Base-by-base conservation (phyloP, 164 flowering plant genomes). In the Protea cynaroides region DNA sequence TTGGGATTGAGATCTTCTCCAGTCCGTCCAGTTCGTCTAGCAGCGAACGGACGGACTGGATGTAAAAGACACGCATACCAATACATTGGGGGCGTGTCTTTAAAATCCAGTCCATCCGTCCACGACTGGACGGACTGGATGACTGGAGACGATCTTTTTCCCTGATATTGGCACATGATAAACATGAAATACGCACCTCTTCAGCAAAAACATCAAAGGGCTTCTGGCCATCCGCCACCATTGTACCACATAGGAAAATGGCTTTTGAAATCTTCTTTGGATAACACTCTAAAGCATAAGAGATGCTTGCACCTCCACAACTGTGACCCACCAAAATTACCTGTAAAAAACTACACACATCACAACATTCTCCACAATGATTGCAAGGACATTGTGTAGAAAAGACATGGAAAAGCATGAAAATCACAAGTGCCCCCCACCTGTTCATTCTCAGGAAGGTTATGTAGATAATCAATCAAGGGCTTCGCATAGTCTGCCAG, bases 291-390 rank as follows among this genome's bases (percentile, higher is more conserved):
- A 95, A 54, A n/a, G 97, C 97, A 76, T 86, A 85, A 46, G 99
- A 92, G 71, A 95, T 62, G 43, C 89, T 82, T 21, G 97, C 99
- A 62, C 99, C 99, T 58, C 97, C 97, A 72, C 80, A 83, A 63
- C 97, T 86, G 65, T 95, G 99, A 63, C 99, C 98, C 46, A 95
- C 97, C 80, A 90, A 76, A 68, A 95, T 90, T 25, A 95, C 94
- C 99, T 95, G 80, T 62, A 66, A 72, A 46, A 11, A 54, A 65
- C 50, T 50, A 62, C 60, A 59, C 17, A 19, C 6, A 64, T 63
- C 58, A 65, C 47, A 61, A 37, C 13, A 59, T 40, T 47, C 12
- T 7, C 61, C 23, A 61, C 44, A 50, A 55, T 25, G 43, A 51
- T 43, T 29, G 47, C 40, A 10, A 17, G 1, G 6, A 38, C 12